Percentiles rank a stretch among this genome's conserved stretches.
phyloP scores from a whole-genome alignment of 192 early-diverging fungal genomes.

The Dissophora globulifera region DNA sequence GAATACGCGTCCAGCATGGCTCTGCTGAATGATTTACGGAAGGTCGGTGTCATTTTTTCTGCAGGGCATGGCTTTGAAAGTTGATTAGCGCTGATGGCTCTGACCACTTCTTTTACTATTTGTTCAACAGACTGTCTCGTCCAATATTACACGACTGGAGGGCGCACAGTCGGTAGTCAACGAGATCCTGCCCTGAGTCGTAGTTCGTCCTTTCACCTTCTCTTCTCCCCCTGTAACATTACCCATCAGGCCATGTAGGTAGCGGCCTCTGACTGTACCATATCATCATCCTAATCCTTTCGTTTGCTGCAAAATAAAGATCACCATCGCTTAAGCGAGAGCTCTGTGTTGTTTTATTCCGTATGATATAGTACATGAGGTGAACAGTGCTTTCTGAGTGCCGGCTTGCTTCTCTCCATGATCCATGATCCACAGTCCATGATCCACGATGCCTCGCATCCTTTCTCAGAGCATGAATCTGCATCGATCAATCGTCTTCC shows the following conservation, averaged over 20 bases:
- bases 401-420: neutral
- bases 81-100: too few species aligned
- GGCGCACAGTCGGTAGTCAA: conserved; percentile 50
- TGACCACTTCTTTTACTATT: too few species aligned
- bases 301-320: neutral
- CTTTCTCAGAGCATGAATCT: neutral
- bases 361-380: conserved; percentile 18
- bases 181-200: conserved; percentile 38
- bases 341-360: conserved; percentile 9
- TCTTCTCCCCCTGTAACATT: conserved; percentile 2
- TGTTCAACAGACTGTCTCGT: conserved; percentile 44
- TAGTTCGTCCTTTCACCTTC: neutral
- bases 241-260: too few species aligned
- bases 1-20: conserved; percentile 36
- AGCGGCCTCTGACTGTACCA: conserved; percentile 1
- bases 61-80: too few species aligned
- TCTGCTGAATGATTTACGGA: conserved; percentile 26
- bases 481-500: conserved; percentile 29
- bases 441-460: too few species aligned
- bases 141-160: conserved; percentile 49
- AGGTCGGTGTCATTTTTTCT: conserved; percentile 7
- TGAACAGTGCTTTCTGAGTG: neutral
- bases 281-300: neutral
- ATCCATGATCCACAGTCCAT: too few species aligned
- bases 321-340: too few species aligned